A percentile compares a stretch with the other conserved stretches of the same genome.
phyloP scores from a whole-genome alignment of 257 asterid species.

The Solanum gracilifrons region DNA sequence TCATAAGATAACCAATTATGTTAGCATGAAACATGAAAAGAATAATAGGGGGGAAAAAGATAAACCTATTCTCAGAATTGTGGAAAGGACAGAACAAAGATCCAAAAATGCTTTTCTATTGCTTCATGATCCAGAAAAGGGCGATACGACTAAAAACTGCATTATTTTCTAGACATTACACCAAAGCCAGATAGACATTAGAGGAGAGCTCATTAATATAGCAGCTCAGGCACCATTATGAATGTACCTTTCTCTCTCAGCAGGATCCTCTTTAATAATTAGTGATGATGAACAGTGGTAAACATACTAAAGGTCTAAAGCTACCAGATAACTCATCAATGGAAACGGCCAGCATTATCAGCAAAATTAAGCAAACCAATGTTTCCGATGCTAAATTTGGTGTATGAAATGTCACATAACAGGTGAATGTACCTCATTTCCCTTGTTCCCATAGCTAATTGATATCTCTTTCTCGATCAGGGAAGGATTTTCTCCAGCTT shows the following conservation, averaged over 20 bases:
- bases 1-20: constrained; percentile 6
- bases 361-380: background rate
- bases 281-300: background rate
- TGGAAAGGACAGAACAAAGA: background rate
- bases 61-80: background rate
- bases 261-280: background rate
- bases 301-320: background rate
- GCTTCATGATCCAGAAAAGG: background rate
- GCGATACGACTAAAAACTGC: background rate
- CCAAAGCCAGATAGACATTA: background rate
- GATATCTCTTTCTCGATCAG: constrained; percentile 59
- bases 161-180: background rate
- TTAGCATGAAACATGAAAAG: constrained; percentile 2
- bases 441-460: constrained; percentile 92
- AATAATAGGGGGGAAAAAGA: background rate
- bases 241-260: background rate
- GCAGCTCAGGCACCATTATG: background rate
- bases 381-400: background rate
- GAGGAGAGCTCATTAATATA: background rate
- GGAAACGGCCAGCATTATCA: background rate
- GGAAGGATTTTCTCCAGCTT: constrained; percentile 41
- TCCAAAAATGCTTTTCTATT: background rate
- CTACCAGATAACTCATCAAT: background rate
- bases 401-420: background rate
- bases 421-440: constrained; percentile 67